A percentile compares a stretch with the other conserved stretches of the same genome.
Conservation (phyloP, 139 green algal species). For the Monoraphidium neglectum region DNA sequence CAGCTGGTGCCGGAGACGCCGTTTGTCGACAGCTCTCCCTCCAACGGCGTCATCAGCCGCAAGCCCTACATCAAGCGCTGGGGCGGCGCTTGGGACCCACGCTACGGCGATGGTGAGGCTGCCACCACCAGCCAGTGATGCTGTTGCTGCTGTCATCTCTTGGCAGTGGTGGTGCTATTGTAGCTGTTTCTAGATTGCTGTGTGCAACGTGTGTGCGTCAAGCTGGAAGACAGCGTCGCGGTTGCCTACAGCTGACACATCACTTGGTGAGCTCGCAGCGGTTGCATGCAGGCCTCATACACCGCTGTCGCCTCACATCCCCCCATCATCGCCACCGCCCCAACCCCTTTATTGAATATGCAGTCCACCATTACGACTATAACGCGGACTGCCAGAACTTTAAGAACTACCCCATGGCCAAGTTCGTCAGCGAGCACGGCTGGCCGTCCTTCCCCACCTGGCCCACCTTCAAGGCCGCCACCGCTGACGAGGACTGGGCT, state of each 20-base stretch:
- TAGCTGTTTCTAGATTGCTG: no score
- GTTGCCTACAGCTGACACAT: background rate
- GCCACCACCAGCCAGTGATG: no score
- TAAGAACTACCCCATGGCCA: constrained; percentile 29
- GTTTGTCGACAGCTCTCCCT: constrained; percentile 77
- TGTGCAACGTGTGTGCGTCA: no score
- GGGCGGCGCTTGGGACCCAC: constrained; percentile 27
- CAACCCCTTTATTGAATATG: constrained; percentile 1
- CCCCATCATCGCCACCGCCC: background rate
- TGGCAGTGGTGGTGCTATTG: no score
- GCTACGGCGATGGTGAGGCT: constrained; percentile 31
- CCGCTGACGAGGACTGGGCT: constrained; percentile 14
- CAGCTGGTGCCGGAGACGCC: constrained; percentile 48
- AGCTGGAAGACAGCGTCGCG: background rate
- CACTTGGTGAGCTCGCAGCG: no score
- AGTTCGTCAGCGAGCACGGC: constrained; percentile 33
- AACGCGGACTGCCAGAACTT: constrained; percentile 24
- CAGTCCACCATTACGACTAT: constrained; percentile 35
- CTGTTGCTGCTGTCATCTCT: no score
- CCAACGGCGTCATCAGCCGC: constrained; percentile 42
- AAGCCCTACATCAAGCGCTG: constrained; percentile 48
- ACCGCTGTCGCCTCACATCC: background rate
- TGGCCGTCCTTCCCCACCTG: constrained; percentile 30
- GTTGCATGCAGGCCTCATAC: no score
- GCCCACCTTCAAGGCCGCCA: constrained; percentile 28